A percentile compares a stretch with the other conserved stretches of the same genome.
phyloP scores from a whole-genome alignment of 148 eudicot species.

The Silene uniflora region DNA sequence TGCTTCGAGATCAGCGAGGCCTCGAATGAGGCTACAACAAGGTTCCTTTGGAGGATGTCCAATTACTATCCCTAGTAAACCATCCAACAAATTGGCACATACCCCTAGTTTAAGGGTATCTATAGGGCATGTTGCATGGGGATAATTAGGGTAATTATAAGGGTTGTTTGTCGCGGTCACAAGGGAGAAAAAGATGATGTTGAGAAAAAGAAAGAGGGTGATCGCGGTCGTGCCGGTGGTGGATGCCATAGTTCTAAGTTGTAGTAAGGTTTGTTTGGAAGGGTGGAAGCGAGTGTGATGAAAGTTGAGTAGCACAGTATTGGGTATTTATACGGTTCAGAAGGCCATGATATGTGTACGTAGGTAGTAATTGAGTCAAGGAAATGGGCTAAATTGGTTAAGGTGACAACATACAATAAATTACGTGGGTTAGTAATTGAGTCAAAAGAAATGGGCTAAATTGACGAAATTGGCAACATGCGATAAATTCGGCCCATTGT shows the following conservation, averaged over 20 bases:
- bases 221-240: constrained; percentile 6
- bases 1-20: constrained; percentile 53
- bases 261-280: neutral
- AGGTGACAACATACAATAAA: neutral
- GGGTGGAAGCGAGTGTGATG: constrained; percentile 5
- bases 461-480: neutral
- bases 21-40: constrained; percentile 48
- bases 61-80: constrained; percentile 30
- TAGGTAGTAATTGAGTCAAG: neutral
- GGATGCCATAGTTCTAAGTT: constrained; percentile 13
- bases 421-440: neutral
- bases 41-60: constrained; percentile 49
- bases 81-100: constrained; percentile 46
- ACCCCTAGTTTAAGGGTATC: constrained; percentile 34
- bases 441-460: constrained; percentile 4
- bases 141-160: constrained; percentile 4
- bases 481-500: neutral
- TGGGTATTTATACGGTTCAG: constrained; percentile 20
- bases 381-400: neutral
- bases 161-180: constrained; percentile 20
- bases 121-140: constrained; percentile 22
- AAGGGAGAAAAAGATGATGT: constrained; percentile 38
- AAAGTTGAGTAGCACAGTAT: neutral
- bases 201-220: constrained; percentile 32
- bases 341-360: no score